phyloP scores from a whole-genome alignment of 2,329 filamentous ascomycete genomes.

The Aspergillus aculeatinus region DNA sequence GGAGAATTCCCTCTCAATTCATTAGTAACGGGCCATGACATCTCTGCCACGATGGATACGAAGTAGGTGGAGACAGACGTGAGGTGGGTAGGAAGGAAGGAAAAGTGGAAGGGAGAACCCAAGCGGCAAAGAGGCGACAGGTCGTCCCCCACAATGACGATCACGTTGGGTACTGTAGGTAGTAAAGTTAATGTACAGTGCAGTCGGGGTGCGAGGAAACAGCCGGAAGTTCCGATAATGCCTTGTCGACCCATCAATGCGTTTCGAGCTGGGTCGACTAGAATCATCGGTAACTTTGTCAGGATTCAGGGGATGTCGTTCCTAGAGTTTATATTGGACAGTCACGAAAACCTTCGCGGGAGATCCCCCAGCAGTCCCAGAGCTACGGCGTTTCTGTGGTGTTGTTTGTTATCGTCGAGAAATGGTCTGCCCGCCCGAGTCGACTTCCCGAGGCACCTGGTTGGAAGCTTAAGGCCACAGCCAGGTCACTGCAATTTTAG shows the following conservation, averaged over 20 bases:
- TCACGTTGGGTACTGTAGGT: background rate
- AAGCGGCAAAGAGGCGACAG: slow-evolving; percentile 5
- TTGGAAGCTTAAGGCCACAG: background rate
- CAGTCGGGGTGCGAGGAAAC: background rate
- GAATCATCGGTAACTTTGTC: slow-evolving; percentile 26
- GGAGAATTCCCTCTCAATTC: background rate
- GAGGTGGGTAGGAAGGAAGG: slow-evolving; percentile 4
- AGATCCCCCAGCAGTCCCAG: slow-evolving; percentile 39
- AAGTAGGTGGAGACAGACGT: slow-evolving; percentile 1
- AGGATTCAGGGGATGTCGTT: slow-evolving; percentile 26
- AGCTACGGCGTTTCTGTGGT: background rate
- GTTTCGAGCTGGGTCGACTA: slow-evolving; percentile 22
- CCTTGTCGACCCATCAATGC: slow-evolving; percentile 9
- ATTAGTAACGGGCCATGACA: background rate
- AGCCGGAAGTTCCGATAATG: slow-evolving; percentile 3
- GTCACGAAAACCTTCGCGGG: slow-evolving; percentile 34
- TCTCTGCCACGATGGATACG: slow-evolving; percentile 3
- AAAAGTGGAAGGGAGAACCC: background rate
- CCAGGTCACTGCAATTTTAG: background rate
- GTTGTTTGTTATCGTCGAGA: background rate
- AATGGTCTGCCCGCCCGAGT: background rate
- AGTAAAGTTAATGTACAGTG: too few species aligned
- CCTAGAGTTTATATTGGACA: slow-evolving; percentile 27
- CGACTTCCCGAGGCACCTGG: background rate
- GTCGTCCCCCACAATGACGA: slow-evolving; percentile 9